Evolutionary conservation across 257 asterid species (phyloP), one percentile per base, ranked within the genome.

Genomic region (Petrea volubilis): DNA sequence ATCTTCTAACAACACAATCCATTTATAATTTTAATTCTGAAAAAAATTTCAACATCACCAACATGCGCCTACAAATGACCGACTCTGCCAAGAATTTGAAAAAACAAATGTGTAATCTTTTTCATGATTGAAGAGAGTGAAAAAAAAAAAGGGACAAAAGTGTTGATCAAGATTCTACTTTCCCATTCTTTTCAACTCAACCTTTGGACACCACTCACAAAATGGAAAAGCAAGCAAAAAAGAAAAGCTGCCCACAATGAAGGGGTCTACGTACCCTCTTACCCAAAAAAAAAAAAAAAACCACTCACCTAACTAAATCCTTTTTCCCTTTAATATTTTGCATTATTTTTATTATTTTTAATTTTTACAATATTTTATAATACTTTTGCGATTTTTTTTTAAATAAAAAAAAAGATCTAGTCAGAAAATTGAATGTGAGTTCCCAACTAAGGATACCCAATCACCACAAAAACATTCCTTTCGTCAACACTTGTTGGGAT

Each of bases 161-260:
- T 63, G 38, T 34, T 62, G 69, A 76, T 74, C 73, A 78, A 67
- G 82, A 78, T 83, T 83, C 82, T 79, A 74, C 81, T 83, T 80
- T 78, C 68, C 44, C 53, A 70, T 46, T 62, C 77, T 57, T 75
- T 53, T 17, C 7, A 58, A 68, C 73, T 33, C 1, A 24, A 60
- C 69, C 75, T 76, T 82, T 78, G 61, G 78, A 78, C 73, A 78
- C 51, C 88, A 86, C 85, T 68, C 80, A 77, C 66, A 72, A 74
- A 65, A 71, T 66, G 69, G 70, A 60, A 24, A 73, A 41, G 55
- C 43, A 57, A 72, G 67, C 58, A 44, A 51, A 47, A 53, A 62
- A 68, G 58, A 73, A 76, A 77, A 79, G 83, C 71, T 83, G 84
- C 84, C 89, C 72, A 84, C 86, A 82, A 80, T 73, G 71, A 76